Conservation (phyloP, 1,139 yeast species). For the Wickerhamomyces sp. region DNA sequence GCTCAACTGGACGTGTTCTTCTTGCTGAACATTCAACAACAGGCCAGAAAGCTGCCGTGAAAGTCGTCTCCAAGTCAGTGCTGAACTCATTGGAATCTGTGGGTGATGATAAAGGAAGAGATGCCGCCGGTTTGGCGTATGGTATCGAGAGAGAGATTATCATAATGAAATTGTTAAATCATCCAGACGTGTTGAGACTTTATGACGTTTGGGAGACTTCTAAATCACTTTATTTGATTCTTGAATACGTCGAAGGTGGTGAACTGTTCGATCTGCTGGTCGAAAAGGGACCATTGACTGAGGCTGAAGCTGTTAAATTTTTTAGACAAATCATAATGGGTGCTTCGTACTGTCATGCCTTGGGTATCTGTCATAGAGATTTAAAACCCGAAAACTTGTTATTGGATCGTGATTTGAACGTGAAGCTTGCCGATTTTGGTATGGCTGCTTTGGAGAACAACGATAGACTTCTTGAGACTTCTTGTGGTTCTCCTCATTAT, state of each 20-base stretch:
- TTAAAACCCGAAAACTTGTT: conserved; percentile 74
- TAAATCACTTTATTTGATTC: conserved; percentile 64
- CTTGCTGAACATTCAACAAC: conserved; percentile 64
- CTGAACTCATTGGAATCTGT: conserved; percentile 31
- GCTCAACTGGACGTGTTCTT: conserved; percentile 77
- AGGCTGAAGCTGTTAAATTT: conserved; percentile 65
- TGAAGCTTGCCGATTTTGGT: conserved; percentile 80
- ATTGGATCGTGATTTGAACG: conserved; percentile 59
- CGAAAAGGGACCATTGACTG: conserved; percentile 77
- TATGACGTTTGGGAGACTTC: conserved; percentile 86
- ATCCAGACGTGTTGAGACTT: conserved; percentile 68
- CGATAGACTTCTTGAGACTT: conserved; percentile 66
- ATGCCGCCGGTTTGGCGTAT: conserved; percentile 56
- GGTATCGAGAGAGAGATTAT: conserved; percentile 82
- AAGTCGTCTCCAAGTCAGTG: conserved; percentile 67
- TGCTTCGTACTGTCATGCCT: conserved; percentile 77
- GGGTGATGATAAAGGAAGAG: conserved; percentile 33
- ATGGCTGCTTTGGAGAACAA: conserved; percentile 82
- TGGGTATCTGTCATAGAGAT: conserved; percentile 79
- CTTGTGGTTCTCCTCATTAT: conserved; percentile 84
- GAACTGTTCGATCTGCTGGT: conserved; percentile 73
- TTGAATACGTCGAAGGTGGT: conserved; percentile 83
- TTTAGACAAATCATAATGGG: conserved; percentile 73
- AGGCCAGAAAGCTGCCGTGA: conserved; percentile 77
- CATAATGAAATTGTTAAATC: conserved; percentile 73